Base-by-base conservation (phyloP, 1,139 yeast species). In the Suhomyces kunorum region DNA sequence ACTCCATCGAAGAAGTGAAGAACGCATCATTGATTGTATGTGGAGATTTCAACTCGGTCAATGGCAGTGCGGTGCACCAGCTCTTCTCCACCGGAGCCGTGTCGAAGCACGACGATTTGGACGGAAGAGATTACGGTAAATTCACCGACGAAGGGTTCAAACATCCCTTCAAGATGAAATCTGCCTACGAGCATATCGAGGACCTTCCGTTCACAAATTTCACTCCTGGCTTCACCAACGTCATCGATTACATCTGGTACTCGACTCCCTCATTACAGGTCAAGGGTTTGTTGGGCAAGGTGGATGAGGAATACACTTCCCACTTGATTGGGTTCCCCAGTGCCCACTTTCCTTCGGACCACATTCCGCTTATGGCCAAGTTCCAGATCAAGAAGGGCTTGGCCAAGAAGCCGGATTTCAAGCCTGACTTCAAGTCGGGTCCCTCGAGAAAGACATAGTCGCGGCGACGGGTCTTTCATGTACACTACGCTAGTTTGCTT, bases 161-260 rank as follows among this genome's bases (percentile, higher is more conserved):
- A 20, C 97, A 90, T 63, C 76, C 78, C 39, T 82, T 92, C 64
- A 78, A 87, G 49, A 71, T 94, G 63, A 87, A 82, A 62, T 86
- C 96, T 4, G 88, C 96, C 6, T 94, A 94, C 62, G 82, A 83
- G 32, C 74, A 78, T 44, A 76, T 90, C 53, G 94, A 92, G 16
- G 98, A 90, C 64, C 75, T 94, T 49, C 95, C 97, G 33, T 90
- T 90, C 61, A 92, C 98, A 11, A 94, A 92, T 64, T 84, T 83
- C 62, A 83, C 98, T 0, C 98, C 99, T 25, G 81, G 85, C 31
- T 94, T 92, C 66, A 88, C 95, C 3, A 90, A 89, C 54, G 90
- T 83, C 32, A 88, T 94, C 64, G 99, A 94, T 66, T 92, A 92
- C 61, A 83, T 94, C 45, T 94, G 98, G 96, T 89, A 87, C 63